Conservation (phyloP, 306 rosid genomes). For the Carpinus fangiana region DNA sequence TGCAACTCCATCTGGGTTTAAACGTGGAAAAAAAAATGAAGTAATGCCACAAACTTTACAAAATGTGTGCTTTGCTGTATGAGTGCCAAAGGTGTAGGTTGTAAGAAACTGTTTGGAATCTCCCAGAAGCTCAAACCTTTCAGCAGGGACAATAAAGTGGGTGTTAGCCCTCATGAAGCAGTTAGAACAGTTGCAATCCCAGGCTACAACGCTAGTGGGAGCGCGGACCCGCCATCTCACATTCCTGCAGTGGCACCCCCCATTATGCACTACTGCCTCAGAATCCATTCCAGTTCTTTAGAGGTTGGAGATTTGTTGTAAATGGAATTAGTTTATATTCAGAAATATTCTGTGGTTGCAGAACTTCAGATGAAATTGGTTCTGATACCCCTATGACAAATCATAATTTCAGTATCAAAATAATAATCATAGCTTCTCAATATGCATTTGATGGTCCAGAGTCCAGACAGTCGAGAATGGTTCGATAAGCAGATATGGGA, state of each 20-base stretch:
- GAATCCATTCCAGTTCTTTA: constrained; percentile 46
- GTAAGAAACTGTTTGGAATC: constrained; percentile 63
- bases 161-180: constrained; percentile 76
- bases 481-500: too few relatives aligned
- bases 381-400: neutral
- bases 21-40: constrained; percentile 79
- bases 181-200: constrained; percentile 80
- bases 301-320: neutral
- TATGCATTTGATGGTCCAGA: too few relatives aligned
- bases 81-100: constrained; percentile 77
- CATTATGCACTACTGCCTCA: constrained; percentile 59
- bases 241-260: constrained; percentile 89
- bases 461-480: too few relatives aligned
- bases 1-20: constrained; percentile 86
- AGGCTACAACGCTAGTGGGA: constrained; percentile 59
- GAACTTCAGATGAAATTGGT: neutral
- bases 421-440: neutral
- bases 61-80: constrained; percentile 79
- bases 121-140: constrained; percentile 58
- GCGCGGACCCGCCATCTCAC: constrained; percentile 74
- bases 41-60: constrained; percentile 88
- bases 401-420: too few relatives aligned
- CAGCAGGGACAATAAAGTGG: constrained; percentile 61
- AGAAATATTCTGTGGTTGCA: neutral
- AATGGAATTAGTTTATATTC: neutral